Evolutionary conservation across 345 rosid genomes (phyloP).

Genomic region (Geranium rotundifolium): DNA sequence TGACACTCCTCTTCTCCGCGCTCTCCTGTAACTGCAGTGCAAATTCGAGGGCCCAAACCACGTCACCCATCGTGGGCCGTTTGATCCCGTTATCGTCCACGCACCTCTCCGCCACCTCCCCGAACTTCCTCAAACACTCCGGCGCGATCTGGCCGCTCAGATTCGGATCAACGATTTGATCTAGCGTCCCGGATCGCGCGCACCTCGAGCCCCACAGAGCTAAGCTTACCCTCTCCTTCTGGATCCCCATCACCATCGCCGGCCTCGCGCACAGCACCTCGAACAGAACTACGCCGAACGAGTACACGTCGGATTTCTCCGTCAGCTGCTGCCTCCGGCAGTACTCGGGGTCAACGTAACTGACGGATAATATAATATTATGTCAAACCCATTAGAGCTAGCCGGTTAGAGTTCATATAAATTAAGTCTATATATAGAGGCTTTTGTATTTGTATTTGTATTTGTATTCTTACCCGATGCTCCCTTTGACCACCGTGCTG

Average conservation of each 20-base stretch:
- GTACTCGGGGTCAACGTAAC: slow-evolving; percentile 20
- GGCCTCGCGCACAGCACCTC: slow-evolving; percentile 22
- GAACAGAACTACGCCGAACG: slow-evolving; percentile 23
- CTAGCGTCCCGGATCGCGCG: not conserved
- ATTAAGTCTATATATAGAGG: no score
- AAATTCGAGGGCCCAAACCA: slow-evolving; percentile 14
- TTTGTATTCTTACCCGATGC: slow-evolving; percentile 24
- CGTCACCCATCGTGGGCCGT: slow-evolving; percentile 17
- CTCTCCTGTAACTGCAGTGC: slow-evolving; percentile 14
- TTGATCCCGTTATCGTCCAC: slow-evolving; percentile 5
- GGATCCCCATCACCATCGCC: not conserved
- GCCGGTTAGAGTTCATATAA: no score
- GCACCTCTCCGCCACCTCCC: slow-evolving; percentile 13
- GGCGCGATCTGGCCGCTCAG: slow-evolving; percentile 11
- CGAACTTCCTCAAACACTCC: slow-evolving; percentile 11
- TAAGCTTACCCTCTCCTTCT: slow-evolving; percentile 8
- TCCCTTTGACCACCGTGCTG: slow-evolving; percentile 16
- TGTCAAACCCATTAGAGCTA: no score
- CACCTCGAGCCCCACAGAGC: slow-evolving; percentile 13
- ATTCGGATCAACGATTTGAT: slow-evolving; percentile 15
- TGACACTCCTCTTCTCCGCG: slow-evolving; percentile 6
- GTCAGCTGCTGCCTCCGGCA: slow-evolving; percentile 9
- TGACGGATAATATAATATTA: no score
- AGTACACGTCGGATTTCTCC: slow-evolving; percentile 22
- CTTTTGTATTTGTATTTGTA: no score